Conservation (phyloP, 2,329 filamentous ascomycete species). For the Simplicillium sp. region DNA sequence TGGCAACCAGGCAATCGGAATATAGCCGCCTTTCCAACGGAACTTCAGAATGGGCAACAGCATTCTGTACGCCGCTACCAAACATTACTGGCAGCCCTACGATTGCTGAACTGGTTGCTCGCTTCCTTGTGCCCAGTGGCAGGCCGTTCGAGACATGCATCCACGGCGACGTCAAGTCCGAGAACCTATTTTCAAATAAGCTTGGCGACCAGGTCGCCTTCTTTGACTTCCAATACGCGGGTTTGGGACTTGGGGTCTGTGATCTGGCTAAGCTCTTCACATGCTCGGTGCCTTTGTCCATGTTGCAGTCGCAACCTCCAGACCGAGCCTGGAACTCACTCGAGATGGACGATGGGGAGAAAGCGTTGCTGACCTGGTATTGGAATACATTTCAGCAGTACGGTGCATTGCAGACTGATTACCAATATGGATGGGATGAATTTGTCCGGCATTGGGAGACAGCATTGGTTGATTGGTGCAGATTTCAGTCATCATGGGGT, state of each 20-base stretch:
- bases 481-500: slow-evolving; percentile 51
- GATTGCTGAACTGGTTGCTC: slow-evolving; percentile 42
- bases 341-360: slow-evolving; percentile 42
- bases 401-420: background rate
- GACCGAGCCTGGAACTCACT: slow-evolving; percentile 24
- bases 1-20: slow-evolving; percentile 51
- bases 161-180: slow-evolving; percentile 61
- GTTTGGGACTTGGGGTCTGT: slow-evolving; percentile 53
- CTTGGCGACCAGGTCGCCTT: slow-evolving; percentile 46
- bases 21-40: slow-evolving; percentile 35
- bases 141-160: slow-evolving; percentile 45
- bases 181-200: slow-evolving; percentile 52
- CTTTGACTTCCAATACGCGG: slow-evolving; percentile 62
- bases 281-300: slow-evolving; percentile 48
- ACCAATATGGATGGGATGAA: slow-evolving; percentile 40
- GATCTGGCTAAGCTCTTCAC: slow-evolving; percentile 61
- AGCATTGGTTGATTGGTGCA: slow-evolving; percentile 58
- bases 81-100: slow-evolving; percentile 17
- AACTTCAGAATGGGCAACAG: slow-evolving; percentile 43
- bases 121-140: slow-evolving; percentile 35
- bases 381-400: slow-evolving; percentile 16
- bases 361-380: slow-evolving; percentile 41
- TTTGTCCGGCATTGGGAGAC: slow-evolving; percentile 56
- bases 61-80: slow-evolving; percentile 28
- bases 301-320: slow-evolving; percentile 28